Percentiles rank a stretch among this genome's conserved stretches.
phyloP scores from a whole-genome alignment of 129 eudicot genomes.

The Chrysanthemum lavandulifolium region DNA sequence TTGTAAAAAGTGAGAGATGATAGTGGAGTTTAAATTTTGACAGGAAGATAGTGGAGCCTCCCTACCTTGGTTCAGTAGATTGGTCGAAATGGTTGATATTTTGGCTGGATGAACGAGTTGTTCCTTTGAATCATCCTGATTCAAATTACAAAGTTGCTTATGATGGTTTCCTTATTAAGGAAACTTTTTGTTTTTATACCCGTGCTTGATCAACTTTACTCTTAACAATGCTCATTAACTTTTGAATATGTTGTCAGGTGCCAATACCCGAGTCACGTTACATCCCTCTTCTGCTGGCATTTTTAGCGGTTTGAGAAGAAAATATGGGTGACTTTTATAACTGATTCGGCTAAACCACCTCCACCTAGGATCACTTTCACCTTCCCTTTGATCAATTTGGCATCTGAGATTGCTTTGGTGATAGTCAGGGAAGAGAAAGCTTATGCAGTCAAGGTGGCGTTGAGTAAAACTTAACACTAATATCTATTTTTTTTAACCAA shows the following conservation, averaged over 20 bases:
- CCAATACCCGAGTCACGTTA: constrained; percentile 70
- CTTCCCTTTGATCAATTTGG: constrained; percentile 78
- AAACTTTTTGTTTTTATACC: background rate
- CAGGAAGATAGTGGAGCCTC: constrained; percentile 53
- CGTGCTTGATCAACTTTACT: background rate
- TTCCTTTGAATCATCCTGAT: constrained; percentile 63
- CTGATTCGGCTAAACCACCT: constrained; percentile 83
- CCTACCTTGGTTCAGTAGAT: constrained; percentile 43
- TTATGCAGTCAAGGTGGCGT: constrained; percentile 45
- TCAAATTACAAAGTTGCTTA: constrained; percentile 61
- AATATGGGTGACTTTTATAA: constrained; percentile 75
- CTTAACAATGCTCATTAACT: background rate
- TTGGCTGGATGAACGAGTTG: constrained; percentile 76
- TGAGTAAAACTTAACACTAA: no score
- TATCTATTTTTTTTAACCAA: no score
- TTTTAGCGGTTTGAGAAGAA: constrained; percentile 60
- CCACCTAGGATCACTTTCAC: constrained; percentile 84
- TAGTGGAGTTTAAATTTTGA: background rate
- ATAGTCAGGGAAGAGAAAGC: constrained; percentile 72
- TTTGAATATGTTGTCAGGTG: constrained; percentile 39
- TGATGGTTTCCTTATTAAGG: constrained; percentile 69
- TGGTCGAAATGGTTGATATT: constrained; percentile 77
- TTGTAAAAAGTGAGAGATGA: background rate
- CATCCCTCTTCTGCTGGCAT: constrained; percentile 81
- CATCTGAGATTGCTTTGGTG: constrained; percentile 69